Evolutionary conservation across 2,329 filamentous ascomycete genomes (phyloP).

Genomic region (Ophiostoma ips): DNA sequence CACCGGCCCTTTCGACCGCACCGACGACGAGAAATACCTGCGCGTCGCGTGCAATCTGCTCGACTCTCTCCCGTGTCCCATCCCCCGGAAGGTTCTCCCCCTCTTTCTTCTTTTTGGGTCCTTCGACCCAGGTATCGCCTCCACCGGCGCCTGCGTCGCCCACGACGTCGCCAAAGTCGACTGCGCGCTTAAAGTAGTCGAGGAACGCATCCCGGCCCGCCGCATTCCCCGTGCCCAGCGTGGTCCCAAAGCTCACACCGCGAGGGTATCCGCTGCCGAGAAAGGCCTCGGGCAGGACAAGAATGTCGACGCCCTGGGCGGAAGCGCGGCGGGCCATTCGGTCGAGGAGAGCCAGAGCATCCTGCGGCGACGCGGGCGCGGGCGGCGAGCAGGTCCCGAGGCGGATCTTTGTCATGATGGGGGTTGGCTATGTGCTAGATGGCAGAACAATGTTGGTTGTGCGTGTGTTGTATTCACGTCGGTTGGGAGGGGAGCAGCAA

Average conservation of each 20-base stretch:
- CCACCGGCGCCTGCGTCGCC: slow-evolving; percentile 46
- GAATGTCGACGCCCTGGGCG: slow-evolving; percentile 41
- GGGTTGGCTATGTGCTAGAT: no score
- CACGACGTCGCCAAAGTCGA: slow-evolving; percentile 71
- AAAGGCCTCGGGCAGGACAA: slow-evolving; percentile 86
- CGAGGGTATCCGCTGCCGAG: slow-evolving; percentile 75
- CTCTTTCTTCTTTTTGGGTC: no score
- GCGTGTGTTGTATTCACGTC: no score
- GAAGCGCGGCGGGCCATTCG: slow-evolving; percentile 50
- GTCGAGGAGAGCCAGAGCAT: slow-evolving; percentile 55
- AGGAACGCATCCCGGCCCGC: slow-evolving; percentile 71
- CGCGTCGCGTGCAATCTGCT: slow-evolving; percentile 50
- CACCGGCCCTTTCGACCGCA: slow-evolving; percentile 47
- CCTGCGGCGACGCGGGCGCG: slow-evolving; percentile 32
- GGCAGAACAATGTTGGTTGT: no score
- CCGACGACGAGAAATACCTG: slow-evolving; percentile 72
- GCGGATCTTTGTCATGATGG: slow-evolving; percentile 25
- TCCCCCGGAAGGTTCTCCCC: no score
- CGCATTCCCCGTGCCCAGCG: slow-evolving; percentile 53
- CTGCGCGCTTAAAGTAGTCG: slow-evolving; percentile 61
- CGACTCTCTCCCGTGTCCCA: slow-evolving; percentile 68
- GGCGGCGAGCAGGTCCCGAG: slow-evolving; percentile 43
- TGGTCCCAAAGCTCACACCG: slow-evolving; percentile 61
- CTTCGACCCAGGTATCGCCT: slow-evolving; percentile 53
- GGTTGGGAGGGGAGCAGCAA: no score